These are phyloP conservation scores for Dactylellina haptotyla DNA, from an alignment of 2,329 filamentous ascomycete genomes.

Conservation along the genomic window DNA sequence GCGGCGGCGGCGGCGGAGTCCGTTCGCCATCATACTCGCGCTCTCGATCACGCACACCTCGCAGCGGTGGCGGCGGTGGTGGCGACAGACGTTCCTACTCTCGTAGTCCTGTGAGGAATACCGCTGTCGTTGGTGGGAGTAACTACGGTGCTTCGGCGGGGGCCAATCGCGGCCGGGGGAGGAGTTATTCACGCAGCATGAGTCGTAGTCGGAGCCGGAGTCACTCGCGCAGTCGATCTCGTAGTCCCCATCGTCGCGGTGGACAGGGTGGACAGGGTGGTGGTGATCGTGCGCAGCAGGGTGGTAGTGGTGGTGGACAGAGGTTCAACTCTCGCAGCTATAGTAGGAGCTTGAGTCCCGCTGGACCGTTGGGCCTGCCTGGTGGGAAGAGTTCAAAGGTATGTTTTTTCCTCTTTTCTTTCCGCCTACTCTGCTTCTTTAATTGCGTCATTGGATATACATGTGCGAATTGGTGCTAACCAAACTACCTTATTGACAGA, in stretches of 20 bases:
- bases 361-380: conserved; percentile 43
- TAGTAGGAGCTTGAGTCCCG: conserved; percentile 50
- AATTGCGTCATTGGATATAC: background rate
- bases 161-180: conserved; percentile 3
- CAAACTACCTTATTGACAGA: conserved; percentile 72
- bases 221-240: conserved; percentile 39
- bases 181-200: conserved; percentile 33
- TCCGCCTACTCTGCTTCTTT: background rate
- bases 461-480: background rate
- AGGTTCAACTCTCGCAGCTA: conserved; percentile 33
- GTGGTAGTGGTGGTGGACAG: conserved; percentile 4
- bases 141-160: background rate
- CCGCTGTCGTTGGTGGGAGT: background rate
- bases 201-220: conserved; percentile 35
- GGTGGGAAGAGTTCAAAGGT: conserved; percentile 52
- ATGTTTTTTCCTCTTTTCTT: background rate
- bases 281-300: conserved; percentile 3
- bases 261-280: conserved; percentile 2
- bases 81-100: background rate
- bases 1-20: background rate
- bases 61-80: background rate
- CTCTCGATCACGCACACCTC: conserved; percentile 28
- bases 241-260: conserved; percentile 16
- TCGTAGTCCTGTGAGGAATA: background rate
- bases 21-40: conserved; percentile 24